These are phyloP conservation scores for Phytophthora pseudosyringae DNA, from an alignment of 352 stramenopile species.

Conservation along the genomic window DNA sequence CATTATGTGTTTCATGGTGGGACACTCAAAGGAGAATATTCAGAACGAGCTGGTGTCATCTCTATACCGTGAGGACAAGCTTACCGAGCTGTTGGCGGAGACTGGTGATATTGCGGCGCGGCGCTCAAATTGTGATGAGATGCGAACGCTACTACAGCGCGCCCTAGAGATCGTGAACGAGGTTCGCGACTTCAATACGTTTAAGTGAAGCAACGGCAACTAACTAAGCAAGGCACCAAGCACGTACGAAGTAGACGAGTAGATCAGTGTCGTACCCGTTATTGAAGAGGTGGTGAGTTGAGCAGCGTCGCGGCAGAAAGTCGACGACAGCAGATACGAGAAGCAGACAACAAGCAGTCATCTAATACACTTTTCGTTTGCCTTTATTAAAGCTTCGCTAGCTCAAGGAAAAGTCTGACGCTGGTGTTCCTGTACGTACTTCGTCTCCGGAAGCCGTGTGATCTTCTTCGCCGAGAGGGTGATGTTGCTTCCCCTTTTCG, in stretches of 20 bases:
- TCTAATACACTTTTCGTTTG: slow-evolving; percentile 28
- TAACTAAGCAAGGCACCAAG: slow-evolving; percentile 9
- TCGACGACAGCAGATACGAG: slow-evolving; percentile 10
- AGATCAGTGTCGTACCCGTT: slow-evolving; percentile 17
- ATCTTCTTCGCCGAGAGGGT: not conserved
- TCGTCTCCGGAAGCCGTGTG: slow-evolving; percentile 5
- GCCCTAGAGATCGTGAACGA: slow-evolving; percentile 99
- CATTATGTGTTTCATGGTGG: slow-evolving; percentile 99
- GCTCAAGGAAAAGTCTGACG: slow-evolving; percentile 15
- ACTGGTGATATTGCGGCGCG: slow-evolving; percentile 95
- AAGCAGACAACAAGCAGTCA: slow-evolving; percentile 11
- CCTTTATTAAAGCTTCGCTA: slow-evolving; percentile 17
- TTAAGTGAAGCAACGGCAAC: slow-evolving; percentile 77
- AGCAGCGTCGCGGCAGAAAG: not conserved
- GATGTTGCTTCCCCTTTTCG: slow-evolving; percentile 10
- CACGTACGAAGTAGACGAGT: slow-evolving; percentile 11
- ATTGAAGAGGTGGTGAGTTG: slow-evolving; percentile 13
- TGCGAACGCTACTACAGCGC: slow-evolving; percentile 95
- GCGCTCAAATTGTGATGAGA: slow-evolving; percentile 96
- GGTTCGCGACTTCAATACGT: slow-evolving; percentile 98
- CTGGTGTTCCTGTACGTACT: slow-evolving; percentile 24
- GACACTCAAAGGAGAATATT: slow-evolving; percentile 95
- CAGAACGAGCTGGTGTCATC: slow-evolving; percentile 98
- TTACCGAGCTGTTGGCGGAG: slow-evolving; percentile 96
- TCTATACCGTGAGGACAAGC: slow-evolving; percentile 97